A percentile compares a stretch with the other conserved stretches of the same genome.
phyloP scores from a whole-genome alignment of 192 early-diverging fungal species.

The Coemansia furcata region DNA sequence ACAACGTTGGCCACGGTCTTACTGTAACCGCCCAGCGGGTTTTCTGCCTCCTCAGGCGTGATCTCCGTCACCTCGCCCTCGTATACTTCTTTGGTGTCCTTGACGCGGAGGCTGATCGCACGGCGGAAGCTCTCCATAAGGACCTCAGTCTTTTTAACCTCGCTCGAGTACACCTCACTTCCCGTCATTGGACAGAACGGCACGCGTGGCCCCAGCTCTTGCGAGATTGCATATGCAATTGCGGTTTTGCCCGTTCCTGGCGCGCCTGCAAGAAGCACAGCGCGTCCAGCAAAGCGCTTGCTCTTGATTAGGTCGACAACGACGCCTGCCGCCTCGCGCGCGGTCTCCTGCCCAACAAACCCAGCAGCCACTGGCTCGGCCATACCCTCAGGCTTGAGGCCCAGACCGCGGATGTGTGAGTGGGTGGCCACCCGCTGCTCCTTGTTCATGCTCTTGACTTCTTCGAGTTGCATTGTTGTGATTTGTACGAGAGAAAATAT shows the following conservation, averaged over 20 bases:
- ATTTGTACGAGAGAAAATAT: background rate
- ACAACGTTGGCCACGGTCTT: conserved; percentile 96
- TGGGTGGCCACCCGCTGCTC: conserved; percentile 95
- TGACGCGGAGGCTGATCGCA: conserved; percentile 94
- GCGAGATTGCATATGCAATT: conserved; percentile 91
- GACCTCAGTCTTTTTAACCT: conserved; percentile 99
- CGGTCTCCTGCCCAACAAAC: conserved; percentile 96
- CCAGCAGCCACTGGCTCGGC: conserved; percentile 86
- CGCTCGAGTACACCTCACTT: conserved; percentile 94
- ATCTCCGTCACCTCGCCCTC: conserved; percentile 99
- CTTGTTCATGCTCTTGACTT: conserved; percentile 85
- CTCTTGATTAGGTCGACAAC: conserved; percentile 92
- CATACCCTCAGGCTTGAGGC: conserved; percentile 80
- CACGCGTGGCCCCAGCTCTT: conserved; percentile 97
- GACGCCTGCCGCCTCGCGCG: conserved; percentile 93
- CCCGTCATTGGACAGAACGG: conserved; percentile 99
- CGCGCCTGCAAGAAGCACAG: conserved; percentile 90
- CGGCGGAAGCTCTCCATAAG: conserved; percentile 99
- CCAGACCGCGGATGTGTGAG: conserved; percentile 96
- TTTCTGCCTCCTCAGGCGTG: conserved; percentile 96
- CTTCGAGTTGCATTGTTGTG: conserved; percentile 81
- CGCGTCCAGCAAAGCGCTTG: conserved; percentile 97
- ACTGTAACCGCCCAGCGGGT: conserved; percentile 96
- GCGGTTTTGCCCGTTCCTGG: conserved; percentile 99
- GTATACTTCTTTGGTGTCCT: conserved; percentile 99